Base-by-base conservation (phyloP, 352 stramenopile genomes). In the Globisporangium heterothallicum region DNA sequence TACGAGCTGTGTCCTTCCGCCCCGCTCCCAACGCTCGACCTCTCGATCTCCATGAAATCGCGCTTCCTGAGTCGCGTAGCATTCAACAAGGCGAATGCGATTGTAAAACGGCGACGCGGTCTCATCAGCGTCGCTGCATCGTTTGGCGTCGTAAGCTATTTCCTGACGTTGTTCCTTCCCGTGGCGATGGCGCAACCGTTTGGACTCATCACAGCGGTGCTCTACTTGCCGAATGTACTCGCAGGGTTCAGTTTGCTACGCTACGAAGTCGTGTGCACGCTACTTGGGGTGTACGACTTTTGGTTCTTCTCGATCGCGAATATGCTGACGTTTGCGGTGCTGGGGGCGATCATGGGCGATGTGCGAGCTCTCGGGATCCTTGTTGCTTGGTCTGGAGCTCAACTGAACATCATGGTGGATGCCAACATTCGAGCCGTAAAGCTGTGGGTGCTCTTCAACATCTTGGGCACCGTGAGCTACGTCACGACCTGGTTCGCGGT, bases 41-140 rank as follows among this genome's bases (percentile, higher is more conserved):
- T 63, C n/a, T 59, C 50, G 13, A 25, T 63, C 7, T 59, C 57
- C n/a, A 43, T 63, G 42, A 59, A 59, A 43, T 63, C 50, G 29
- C 57, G 57, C 26, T 63, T 48, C 38, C 10, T 64, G 14, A 42
- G 42, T 9, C 49, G 10, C 3, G 30, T 14, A n/a, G 26, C n/a
- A 29, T 29, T 54, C 4, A 10, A 14, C 5, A 19, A 18, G 8
- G 26, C 50, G 49, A 46, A 38, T 3, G 21, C n/a, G 25, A 21
- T 59, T 21, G 44, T 50, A 8, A n/a, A n/a, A n/a, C 21, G 34
- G 3, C 42, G 16, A 9, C 49, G 49, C 14, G 43, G 29, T 2
- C 10, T 18, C 21, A 30, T 53, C 16, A 18, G 48, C 2, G 18
- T 35, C n/a, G 27, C 34, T 22, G 49, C 43, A 0, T 9, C 25